Conservation (phyloP, 768 basidiomycete genomes). For the Galerina sulciceps region DNA sequence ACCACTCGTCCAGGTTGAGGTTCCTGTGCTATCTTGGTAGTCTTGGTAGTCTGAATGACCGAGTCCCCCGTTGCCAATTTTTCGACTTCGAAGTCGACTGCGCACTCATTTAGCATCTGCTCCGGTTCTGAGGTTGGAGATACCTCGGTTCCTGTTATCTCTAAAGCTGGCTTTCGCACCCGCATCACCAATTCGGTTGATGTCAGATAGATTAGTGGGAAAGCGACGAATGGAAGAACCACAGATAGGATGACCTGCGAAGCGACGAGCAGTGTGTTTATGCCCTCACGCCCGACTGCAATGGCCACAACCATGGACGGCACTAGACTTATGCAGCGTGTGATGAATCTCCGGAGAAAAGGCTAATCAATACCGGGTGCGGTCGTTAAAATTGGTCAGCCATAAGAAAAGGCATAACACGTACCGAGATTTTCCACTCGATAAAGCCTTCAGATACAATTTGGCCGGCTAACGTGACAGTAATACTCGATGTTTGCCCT, state of each 20-base stretch:
- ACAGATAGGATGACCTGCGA: conserved; percentile 80
- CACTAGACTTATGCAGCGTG: conserved; percentile 69
- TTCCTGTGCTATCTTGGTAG: conserved; percentile 8
- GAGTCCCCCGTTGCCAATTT: neutral
- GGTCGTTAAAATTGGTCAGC: neutral
- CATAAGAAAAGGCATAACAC: conserved; percentile 12
- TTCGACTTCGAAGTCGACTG: neutral
- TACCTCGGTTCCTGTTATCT: conserved; percentile 4
- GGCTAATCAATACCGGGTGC: conserved; percentile 36
- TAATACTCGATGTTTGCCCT: conserved; percentile 79
- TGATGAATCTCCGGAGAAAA: conserved; percentile 68
- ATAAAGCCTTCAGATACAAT: conserved; percentile 83
- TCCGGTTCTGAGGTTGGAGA: neutral
- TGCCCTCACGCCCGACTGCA: conserved; percentile 65
- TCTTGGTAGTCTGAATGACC: conserved; percentile 2
- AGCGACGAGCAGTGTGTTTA: conserved; percentile 71
- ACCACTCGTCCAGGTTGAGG: conserved; percentile 2
- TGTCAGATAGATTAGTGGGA: conserved; percentile 74
- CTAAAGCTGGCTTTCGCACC: conserved; percentile 42
- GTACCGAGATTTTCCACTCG: conserved; percentile 68
- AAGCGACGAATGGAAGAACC: conserved; percentile 74
- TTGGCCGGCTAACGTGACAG: conserved; percentile 81
- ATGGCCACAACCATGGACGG: conserved; percentile 71
- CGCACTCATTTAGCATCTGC: neutral
- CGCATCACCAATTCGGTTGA: conserved; percentile 65